Conservation (phyloP, 768 basidiomycete species). For the Leucogyrophana mollusca region DNA sequence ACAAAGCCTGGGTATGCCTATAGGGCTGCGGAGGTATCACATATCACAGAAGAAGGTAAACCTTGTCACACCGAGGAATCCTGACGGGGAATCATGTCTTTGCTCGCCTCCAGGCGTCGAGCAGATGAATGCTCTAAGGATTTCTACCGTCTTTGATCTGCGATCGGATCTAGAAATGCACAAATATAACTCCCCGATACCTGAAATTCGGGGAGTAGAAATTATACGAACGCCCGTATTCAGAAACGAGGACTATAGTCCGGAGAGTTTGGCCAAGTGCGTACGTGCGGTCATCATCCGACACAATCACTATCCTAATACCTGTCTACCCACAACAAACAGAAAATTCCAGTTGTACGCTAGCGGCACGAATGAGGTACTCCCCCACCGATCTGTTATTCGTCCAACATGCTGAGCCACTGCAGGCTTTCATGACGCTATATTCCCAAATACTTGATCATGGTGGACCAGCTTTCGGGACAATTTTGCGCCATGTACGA, state of each 20-base stretch:
- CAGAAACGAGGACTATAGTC: slow-evolving; percentile 74
- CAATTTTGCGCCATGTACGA: slow-evolving; percentile 69
- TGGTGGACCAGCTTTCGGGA: slow-evolving; percentile 65
- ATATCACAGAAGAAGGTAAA: slow-evolving; percentile 69
- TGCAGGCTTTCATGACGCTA: slow-evolving; percentile 74
- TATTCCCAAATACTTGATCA: slow-evolving; percentile 82
- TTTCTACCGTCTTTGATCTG: slow-evolving; percentile 72
- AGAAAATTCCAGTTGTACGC: slow-evolving; percentile 61
- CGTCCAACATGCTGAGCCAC: slow-evolving; percentile 1
- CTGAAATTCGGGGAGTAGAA: slow-evolving; percentile 61
- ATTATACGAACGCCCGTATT: slow-evolving; percentile 64
- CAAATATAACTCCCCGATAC: slow-evolving; percentile 68
- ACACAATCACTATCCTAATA: neutral
- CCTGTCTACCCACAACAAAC: slow-evolving; percentile 10
- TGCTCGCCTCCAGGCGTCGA: slow-evolving; percentile 45
- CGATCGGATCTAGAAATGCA: slow-evolving; percentile 78
- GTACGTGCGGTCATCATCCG: slow-evolving; percentile 38
- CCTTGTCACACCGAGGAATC: neutral
- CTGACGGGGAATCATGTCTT: neutral
- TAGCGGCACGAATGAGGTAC: slow-evolving; percentile 75
- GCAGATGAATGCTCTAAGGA: slow-evolving; percentile 57
- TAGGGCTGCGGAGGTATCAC: slow-evolving; percentile 72
- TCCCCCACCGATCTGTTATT: neutral
- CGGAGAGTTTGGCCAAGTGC: slow-evolving; percentile 81
- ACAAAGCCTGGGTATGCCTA: slow-evolving; percentile 59